Evolutionary conservation across 1,284 basidiomycete genomes (phyloP), one percentile per base, ranked within the genome.

Genomic region (Sparassis latifolia): DNA sequence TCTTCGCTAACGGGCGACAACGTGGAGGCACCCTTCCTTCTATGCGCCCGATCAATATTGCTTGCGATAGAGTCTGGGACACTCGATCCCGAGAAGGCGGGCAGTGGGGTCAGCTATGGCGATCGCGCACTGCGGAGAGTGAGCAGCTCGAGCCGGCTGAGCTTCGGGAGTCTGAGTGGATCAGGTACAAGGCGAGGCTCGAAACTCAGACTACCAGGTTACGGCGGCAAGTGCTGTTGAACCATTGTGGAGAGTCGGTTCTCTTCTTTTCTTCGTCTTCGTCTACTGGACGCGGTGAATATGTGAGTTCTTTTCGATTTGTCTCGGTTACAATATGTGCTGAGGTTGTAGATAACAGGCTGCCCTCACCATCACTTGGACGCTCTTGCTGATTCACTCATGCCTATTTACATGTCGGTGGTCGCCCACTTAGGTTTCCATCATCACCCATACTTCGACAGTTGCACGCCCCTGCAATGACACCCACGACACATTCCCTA

Each of bases 71-170:
- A 98, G 67, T 86, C 88, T 7, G 96, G 96, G 10, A 76, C 78
- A 12, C 76, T 98, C 40, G 93, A 98, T 68, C 96, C 96, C 29
- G 94, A 97, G 69, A 88, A 89, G 62, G 82, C 90, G 10, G 94
- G 92, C 0, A 92, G 90, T 51, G 96, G 96, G 35, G 92, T 99
- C 38, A 93, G 90, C 61, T 99, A 97, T 64, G 97, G 96, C 9
- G 96, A 98, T 68, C 80, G 96, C 49, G 89, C 92, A 10, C 73
- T 97, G 41, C 80, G 92, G 50, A 79, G 92, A 61, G 90, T 94
- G 38, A 89, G 86, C 58, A 89, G 86, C 64, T 87, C 87, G 12
- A 90, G 88, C 63, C 81, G 85, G 48, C 70, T 89, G 54, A 89
- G 86, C 62, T 90, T 90, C 65, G 86, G 86, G 12, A 89, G 86